Percentiles rank a stretch among this genome's conserved stretches.
These are phyloP conservation scores for Hyparrhenia diplandra DNA, from an alignment of 176 grass and related monocot species.

Conservation along the genomic window DNA sequence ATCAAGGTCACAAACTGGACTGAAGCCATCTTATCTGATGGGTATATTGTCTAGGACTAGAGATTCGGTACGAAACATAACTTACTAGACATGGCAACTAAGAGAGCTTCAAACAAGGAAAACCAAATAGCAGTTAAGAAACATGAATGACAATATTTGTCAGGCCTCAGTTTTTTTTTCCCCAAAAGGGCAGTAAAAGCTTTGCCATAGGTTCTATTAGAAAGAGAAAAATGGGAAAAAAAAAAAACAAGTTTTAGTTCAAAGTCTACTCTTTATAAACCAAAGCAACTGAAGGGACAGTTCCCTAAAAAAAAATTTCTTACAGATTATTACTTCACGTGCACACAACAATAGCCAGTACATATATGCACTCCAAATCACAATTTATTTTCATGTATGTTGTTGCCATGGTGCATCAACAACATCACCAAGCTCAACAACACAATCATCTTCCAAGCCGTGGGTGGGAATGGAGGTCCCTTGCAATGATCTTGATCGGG, in stretches of 20 bases:
- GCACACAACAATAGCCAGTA: neutral
- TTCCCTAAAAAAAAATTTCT: neutral
- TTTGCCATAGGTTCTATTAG: neutral
- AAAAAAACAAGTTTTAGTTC: neutral
- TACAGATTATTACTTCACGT: neutral
- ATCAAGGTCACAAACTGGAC: neutral
- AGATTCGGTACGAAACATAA: constrained; percentile 6
- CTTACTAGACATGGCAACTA: neutral
- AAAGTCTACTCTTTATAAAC: neutral
- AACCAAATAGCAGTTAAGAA: neutral
- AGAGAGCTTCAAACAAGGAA: neutral
- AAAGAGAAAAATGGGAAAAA: neutral
- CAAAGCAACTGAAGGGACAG: neutral
- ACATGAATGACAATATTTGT: neutral
- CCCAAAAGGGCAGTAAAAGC: neutral
- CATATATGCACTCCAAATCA: neutral
- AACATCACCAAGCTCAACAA: neutral
- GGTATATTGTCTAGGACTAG: neutral
- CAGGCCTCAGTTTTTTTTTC: neutral
- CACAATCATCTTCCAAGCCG: too few species aligned
- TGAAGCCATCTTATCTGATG: neutral
- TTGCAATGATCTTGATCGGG: too few species aligned
- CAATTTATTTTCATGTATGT: neutral
- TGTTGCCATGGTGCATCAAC: neutral
- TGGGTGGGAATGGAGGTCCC: too few species aligned